phyloP scores from a whole-genome alignment of 1,284 basidiomycete genomes.

The Melampsora larici-populina region DNA sequence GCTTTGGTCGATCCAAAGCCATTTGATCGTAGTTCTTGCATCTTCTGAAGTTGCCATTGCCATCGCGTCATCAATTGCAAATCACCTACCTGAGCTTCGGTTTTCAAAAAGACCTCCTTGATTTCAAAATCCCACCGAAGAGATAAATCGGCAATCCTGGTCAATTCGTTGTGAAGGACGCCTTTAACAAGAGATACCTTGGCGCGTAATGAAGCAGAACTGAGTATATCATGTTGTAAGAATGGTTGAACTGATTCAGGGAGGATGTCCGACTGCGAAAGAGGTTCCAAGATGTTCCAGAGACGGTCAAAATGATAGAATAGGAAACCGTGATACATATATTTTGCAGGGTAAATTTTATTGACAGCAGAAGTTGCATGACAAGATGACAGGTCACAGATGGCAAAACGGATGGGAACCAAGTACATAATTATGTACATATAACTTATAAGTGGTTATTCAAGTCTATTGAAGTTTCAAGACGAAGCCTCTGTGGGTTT shows the following conservation, averaged over 20 bases:
- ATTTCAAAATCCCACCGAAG: background rate
- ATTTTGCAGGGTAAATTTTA: too few relatives aligned
- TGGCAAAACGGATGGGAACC: too few relatives aligned
- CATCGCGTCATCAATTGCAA: background rate
- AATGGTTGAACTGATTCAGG: background rate
- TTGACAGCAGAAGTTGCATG: too few relatives aligned
- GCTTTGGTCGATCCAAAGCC: too few relatives aligned
- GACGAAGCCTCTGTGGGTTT: too few relatives aligned
- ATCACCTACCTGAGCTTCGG: background rate
- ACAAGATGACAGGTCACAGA: too few relatives aligned
- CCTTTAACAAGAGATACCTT: background rate
- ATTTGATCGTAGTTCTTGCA: too few relatives aligned
- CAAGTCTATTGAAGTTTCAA: too few relatives aligned
- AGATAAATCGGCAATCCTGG: background rate
- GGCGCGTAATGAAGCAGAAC: background rate
- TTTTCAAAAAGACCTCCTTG: background rate
- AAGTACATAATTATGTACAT: too few relatives aligned
- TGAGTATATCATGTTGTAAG: background rate
- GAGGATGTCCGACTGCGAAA: background rate
- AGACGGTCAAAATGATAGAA: background rate
- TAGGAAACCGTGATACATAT: too few relatives aligned
- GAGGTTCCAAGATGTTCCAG: background rate
- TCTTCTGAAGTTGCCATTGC: background rate
- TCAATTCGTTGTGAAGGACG: constrained; percentile 16
- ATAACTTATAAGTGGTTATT: too few relatives aligned